These are phyloP conservation scores for Penicillium sp. DNA, from an alignment of 2,329 filamentous ascomycete genomes.

Conservation along the genomic window DNA sequence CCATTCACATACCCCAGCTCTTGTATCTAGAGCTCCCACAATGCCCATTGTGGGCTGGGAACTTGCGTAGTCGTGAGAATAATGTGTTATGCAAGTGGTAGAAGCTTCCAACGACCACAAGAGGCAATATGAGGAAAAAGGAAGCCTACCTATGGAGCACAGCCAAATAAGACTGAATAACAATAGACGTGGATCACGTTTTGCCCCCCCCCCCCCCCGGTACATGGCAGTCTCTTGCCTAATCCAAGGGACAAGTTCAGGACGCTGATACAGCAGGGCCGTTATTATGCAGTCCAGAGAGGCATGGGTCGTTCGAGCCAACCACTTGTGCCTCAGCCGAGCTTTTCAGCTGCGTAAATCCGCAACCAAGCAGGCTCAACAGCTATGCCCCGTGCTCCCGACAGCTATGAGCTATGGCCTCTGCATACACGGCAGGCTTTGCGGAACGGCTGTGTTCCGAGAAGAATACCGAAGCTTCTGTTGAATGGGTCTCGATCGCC, in stretches of 20 bases:
- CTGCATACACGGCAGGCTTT: constrained; percentile 9
- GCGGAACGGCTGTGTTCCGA: constrained; percentile 2
- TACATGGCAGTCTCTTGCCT: constrained; percentile 15
- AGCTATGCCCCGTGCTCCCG: constrained; percentile 10
- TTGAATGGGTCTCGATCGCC: constrained; percentile 4
- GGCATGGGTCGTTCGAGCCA: constrained; percentile 15
- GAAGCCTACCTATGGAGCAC: not conserved
- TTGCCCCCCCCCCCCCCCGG: constrained; percentile 7
- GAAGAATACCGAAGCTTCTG: constrained; percentile 21
- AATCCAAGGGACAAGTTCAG: constrained; percentile 9
- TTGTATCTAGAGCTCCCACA: not conserved
- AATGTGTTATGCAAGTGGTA: constrained; percentile 7
- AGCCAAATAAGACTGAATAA: constrained; percentile 11
- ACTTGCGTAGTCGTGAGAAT: not conserved
- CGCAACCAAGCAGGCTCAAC: constrained; percentile 20
- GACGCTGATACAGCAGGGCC: constrained; percentile 17
- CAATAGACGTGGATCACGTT: constrained; percentile 23
- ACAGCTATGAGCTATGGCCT: constrained; percentile 8
- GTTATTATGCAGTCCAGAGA: constrained; percentile 10
- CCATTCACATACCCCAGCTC: not conserved
- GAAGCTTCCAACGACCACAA: constrained; percentile 11
- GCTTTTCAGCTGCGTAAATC: constrained; percentile 16
- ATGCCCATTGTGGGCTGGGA: constrained; percentile 4
- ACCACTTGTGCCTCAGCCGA: constrained; percentile 15
- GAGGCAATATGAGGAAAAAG: constrained; percentile 8